phyloP scores from a whole-genome alignment of 768 basidiomycete genomes.

The Amanita muscaria region DNA sequence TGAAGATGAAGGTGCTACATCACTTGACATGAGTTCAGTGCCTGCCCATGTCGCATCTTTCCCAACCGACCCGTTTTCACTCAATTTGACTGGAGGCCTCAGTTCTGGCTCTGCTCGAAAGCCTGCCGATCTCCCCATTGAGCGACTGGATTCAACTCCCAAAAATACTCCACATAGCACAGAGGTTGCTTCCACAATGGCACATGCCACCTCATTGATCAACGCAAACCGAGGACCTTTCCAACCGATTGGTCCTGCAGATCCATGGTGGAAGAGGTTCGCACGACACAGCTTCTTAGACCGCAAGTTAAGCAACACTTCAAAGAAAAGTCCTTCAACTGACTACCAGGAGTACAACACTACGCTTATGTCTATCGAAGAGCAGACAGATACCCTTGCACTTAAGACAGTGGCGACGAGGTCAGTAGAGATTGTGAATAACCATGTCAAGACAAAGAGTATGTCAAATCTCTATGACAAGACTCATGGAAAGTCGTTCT shows the following conservation, averaged over 20 bases:
- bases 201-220: constrained; percentile 31
- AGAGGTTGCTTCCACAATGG: constrained; percentile 10
- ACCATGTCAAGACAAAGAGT: not conserved
- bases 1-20: constrained; percentile 15
- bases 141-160: too few species aligned
- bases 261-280: constrained; percentile 76
- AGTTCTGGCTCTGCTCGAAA: too few species aligned
- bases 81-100: too few species aligned
- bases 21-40: constrained; percentile 23
- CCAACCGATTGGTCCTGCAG: constrained; percentile 50
- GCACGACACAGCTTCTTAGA: constrained; percentile 58
- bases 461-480: not conserved
- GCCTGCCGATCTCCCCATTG: too few species aligned
- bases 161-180: constrained; percentile 16
- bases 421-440: constrained; percentile 3
- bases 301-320: constrained; percentile 36
- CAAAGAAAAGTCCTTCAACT: constrained; percentile 23
- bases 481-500: constrained; percentile 31
- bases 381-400: not conserved
- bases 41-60: constrained; percentile 4
- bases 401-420: not conserved
- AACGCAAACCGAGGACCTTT: constrained; percentile 31
- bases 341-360: constrained; percentile 46
- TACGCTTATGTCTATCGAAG: constrained; percentile 3
- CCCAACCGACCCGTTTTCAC: constrained; percentile 11